phyloP scores from a whole-genome alignment of 257 asterid species.

The Fraxinus cuspidata region DNA sequence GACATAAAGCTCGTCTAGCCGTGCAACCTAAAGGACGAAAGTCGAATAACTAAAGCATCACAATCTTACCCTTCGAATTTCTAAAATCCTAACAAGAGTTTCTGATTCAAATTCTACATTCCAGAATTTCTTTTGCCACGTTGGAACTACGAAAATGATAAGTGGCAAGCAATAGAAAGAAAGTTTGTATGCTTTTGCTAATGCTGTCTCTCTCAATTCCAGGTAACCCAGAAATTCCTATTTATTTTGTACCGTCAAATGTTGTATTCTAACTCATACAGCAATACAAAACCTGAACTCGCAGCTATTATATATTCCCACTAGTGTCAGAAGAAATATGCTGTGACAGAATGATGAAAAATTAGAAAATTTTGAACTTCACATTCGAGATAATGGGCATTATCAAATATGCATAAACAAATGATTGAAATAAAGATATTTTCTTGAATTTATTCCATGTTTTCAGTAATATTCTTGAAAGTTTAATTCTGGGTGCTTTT shows the following conservation, averaged over 20 bases:
- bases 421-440: conserved; percentile 58
- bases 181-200: conserved; percentile 36
- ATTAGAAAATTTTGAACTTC: conserved; percentile 54
- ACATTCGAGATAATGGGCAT: conserved; percentile 73
- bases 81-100: background rate
- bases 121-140: background rate
- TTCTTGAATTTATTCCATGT: conserved; percentile 58
- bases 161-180: conserved; percentile 52
- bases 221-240: conserved; percentile 7
- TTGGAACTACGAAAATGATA: conserved; percentile 24
- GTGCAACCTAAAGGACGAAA: background rate
- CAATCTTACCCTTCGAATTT: background rate
- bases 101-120: background rate
- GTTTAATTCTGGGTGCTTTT: conserved; percentile 36
- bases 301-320: conserved; percentile 11
- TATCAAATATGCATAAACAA: conserved; percentile 74
- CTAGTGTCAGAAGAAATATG: conserved; percentile 18
- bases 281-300: background rate
- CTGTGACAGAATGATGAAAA: conserved; percentile 54
- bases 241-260: conserved; percentile 9
- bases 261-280: background rate
- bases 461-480: conserved; percentile 67
- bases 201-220: conserved; percentile 34
- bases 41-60: background rate
- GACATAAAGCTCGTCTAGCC: background rate